Conservation (phyloP, 139 green algal genomes). For the Picochlorum sp. region DNA sequence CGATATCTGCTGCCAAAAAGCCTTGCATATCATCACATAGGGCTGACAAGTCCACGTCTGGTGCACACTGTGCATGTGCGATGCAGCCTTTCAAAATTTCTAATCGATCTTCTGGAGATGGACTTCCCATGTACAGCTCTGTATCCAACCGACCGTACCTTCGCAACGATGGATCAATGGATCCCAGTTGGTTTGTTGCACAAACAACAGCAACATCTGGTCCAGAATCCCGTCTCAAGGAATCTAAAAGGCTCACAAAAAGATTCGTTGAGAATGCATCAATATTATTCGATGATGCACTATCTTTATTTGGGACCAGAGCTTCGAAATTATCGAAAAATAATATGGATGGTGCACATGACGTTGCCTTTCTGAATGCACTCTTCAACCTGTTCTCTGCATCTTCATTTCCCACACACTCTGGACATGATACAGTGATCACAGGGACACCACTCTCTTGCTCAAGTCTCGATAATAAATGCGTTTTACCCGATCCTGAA, state of each 20-base stretch:
- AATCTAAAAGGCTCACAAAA: slow-evolving; percentile 19
- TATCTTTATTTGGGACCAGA: slow-evolving; percentile 25
- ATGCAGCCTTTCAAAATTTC: slow-evolving; percentile 65
- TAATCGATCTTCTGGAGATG: slow-evolving; percentile 53
- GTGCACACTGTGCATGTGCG: slow-evolving; percentile 45
- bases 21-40: slow-evolving; percentile 26
- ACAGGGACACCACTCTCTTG: slow-evolving; percentile 23
- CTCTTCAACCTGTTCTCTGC: slow-evolving; percentile 6
- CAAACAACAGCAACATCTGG: slow-evolving; percentile 34
- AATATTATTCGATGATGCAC: not conserved
- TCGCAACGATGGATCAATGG: slow-evolving; percentile 79
- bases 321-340: slow-evolving; percentile 66
- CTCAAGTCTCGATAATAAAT: slow-evolving; percentile 71
- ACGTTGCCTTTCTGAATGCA: slow-evolving; percentile 47
- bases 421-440: slow-evolving; percentile 38
- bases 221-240: slow-evolving; percentile 11
- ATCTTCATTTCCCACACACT: slow-evolving; percentile 52
- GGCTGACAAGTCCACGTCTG: slow-evolving; percentile 47
- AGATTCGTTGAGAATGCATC: slow-evolving; percentile 11
- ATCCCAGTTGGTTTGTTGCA: slow-evolving; percentile 88
- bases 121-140: slow-evolving; percentile 83
- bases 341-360: slow-evolving; percentile 67
- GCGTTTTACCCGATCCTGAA: slow-evolving; percentile 77
- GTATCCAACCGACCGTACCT: slow-evolving; percentile 83
- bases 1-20: slow-evolving; percentile 24